Conservation (phyloP, 2,329 filamentous ascomycete genomes). For the Seiridium unicorne region DNA sequence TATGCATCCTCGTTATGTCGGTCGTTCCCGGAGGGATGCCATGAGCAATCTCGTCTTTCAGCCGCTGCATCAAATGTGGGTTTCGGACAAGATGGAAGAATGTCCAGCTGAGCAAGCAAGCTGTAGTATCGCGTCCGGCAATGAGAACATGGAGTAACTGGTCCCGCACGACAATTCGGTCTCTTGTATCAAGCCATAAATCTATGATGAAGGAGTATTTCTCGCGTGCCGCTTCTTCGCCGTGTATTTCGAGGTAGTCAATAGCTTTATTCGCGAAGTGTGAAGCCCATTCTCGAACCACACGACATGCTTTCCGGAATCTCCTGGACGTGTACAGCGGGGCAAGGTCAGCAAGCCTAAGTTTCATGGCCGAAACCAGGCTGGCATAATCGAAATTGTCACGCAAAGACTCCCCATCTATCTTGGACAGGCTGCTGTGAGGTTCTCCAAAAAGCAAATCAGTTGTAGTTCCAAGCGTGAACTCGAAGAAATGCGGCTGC, state of each 20-base stretch:
- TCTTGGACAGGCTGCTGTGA: slow-evolving; percentile 14
- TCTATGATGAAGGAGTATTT: slow-evolving; percentile 44
- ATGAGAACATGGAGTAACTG: slow-evolving; percentile 18
- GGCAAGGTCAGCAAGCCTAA: slow-evolving; percentile 15
- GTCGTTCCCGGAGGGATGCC: neutral
- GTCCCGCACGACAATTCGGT: slow-evolving; percentile 13
- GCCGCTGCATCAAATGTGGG: slow-evolving; percentile 10
- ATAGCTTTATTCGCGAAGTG: slow-evolving; percentile 30
- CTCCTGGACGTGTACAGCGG: slow-evolving; percentile 12
- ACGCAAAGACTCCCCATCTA: slow-evolving; percentile 12
- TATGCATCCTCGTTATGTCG: slow-evolving; percentile 15
- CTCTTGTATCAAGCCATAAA: slow-evolving; percentile 14
- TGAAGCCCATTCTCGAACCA: slow-evolving; percentile 17
- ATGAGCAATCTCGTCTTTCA: slow-evolving; percentile 12
- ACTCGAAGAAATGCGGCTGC: slow-evolving; percentile 20
- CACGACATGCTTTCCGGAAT: slow-evolving; percentile 13
- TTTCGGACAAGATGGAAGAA: slow-evolving; percentile 19
- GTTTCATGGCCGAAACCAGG: slow-evolving; percentile 9
- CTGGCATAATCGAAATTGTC: slow-evolving; percentile 20
- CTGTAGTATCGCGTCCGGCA: slow-evolving; percentile 18
- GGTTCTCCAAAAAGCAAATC: slow-evolving; percentile 21
- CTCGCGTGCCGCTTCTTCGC: slow-evolving; percentile 19
- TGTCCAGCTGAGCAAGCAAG: slow-evolving; percentile 17
- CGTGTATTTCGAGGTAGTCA: slow-evolving; percentile 8
- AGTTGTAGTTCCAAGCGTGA: slow-evolving; percentile 19